These are phyloP conservation scores for Breviolum minutum DNA, from an alignment of 73 alveolate species.

Conservation along the genomic window DNA sequence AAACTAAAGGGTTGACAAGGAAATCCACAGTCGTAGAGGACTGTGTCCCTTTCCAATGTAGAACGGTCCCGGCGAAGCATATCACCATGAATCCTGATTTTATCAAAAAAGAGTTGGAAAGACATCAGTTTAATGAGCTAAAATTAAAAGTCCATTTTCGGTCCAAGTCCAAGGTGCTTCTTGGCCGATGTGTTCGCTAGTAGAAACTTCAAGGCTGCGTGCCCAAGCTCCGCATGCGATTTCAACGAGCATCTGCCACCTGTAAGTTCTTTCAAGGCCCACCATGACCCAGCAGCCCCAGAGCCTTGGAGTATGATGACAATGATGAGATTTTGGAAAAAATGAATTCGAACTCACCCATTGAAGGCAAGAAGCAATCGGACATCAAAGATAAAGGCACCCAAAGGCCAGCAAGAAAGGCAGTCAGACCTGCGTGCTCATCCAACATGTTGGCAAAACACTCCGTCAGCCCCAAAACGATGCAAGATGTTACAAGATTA, in stretches of 20 bases:
- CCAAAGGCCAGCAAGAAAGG: not conserved
- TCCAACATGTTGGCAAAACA: not conserved
- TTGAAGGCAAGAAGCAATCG: not conserved
- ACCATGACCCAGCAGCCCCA: conserved; percentile 20
- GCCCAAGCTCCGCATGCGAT: not conserved
- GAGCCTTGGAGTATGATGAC: not conserved
- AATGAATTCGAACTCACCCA: not conserved
- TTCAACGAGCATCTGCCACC: not conserved
- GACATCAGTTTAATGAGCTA: too few relatives aligned
- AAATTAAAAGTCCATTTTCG: not conserved
- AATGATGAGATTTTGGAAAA: not conserved
- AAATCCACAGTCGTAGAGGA: not conserved
- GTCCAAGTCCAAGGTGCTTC: not conserved
- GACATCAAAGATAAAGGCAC: not conserved
- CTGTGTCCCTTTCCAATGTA: not conserved
- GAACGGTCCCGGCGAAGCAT: not conserved
- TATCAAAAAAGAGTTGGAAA: not conserved
- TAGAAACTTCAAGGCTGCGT: not conserved
- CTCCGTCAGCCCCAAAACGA: not conserved
- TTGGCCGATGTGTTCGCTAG: not conserved
- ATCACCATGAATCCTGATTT: not conserved
- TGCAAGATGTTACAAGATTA: not conserved
- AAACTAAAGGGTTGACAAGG: not conserved
- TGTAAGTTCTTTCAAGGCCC: not conserved
- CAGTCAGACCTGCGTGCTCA: not conserved